Percentiles rank a stretch among this genome's conserved stretches.
Conservation (phyloP, 2,329 filamentous ascomycete genomes). For the Ascochyta viciae-villosae region DNA sequence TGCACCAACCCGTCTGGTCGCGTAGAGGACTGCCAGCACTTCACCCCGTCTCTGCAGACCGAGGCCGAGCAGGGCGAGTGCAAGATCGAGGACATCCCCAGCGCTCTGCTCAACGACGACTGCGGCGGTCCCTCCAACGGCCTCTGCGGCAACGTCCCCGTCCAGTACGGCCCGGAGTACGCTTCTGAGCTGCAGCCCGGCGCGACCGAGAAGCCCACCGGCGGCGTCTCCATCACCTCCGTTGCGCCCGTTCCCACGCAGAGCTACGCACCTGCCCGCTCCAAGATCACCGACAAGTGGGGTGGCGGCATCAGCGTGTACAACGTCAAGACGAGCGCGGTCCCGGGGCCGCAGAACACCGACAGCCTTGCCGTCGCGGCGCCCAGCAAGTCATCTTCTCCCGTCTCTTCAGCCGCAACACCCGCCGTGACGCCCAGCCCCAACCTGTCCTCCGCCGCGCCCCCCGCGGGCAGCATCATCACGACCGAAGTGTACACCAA, state of each 20-base stretch:
- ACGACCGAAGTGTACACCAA: constrained; percentile 53
- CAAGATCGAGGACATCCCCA: constrained; percentile 65
- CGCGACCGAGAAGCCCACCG: constrained; percentile 31
- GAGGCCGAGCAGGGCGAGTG: constrained; percentile 65
- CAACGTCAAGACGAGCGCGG: constrained; percentile 23
- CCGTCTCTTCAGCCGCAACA: constrained; percentile 13
- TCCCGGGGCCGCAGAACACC: constrained; percentile 7
- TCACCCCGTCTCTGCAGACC: constrained; percentile 64
- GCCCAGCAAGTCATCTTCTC: constrained; percentile 6
- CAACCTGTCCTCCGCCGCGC: constrained; percentile 15
- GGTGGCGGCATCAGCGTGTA: constrained; percentile 46
- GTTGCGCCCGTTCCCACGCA: constrained; percentile 42
- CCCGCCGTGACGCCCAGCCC: constrained; percentile 37
- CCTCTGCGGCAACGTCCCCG: constrained; percentile 71
- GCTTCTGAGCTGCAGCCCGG: constrained; percentile 42
- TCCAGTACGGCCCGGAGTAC: constrained; percentile 55
- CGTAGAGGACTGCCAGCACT: constrained; percentile 77
- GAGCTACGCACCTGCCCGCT: constrained; percentile 41
- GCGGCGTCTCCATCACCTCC: constrained; percentile 22
- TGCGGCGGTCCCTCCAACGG: constrained; percentile 61
- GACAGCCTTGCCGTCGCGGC: constrained; percentile 15
- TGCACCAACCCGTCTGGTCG: constrained; percentile 76
- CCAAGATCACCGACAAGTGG: constrained; percentile 39
- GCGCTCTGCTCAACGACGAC: constrained; percentile 65
- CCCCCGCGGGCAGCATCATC: constrained; percentile 34